A percentile compares a stretch with the other conserved stretches of the same genome.
Conservation (phyloP, 768 basidiomycete species). For the Cytidiella melzeri region DNA sequence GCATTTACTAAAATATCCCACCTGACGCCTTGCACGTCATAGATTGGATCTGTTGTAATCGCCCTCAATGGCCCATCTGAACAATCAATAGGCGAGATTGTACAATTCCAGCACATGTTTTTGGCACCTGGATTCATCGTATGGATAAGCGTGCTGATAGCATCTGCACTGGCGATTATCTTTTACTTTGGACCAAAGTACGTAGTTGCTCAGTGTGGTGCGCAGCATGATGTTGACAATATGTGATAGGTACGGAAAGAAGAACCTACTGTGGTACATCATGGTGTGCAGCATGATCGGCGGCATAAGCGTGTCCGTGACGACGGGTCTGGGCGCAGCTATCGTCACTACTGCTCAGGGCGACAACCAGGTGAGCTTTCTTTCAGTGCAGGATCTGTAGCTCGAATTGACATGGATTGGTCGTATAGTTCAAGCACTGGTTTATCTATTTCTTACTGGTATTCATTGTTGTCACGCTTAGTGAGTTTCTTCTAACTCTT, state of each 20-base stretch:
- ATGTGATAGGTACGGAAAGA: conserved; percentile 83
- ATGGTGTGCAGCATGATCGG: conserved; percentile 95
- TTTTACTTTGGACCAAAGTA: conserved; percentile 79
- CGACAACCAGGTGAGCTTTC: conserved; percentile 60
- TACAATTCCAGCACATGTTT: conserved; percentile 72
- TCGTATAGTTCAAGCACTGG: conserved; percentile 80
- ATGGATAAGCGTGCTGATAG: conserved; percentile 59
- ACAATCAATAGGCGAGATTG: conserved; percentile 61
- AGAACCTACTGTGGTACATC: conserved; percentile 95
- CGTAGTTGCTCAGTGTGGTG: conserved; percentile 17
- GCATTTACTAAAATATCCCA: conserved; percentile 3
- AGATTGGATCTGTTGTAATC: conserved; percentile 85
- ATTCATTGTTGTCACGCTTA: conserved; percentile 78
- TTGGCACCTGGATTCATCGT: conserved; percentile 77
- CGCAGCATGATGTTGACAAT: conserved; percentile 3
- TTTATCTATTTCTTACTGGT: conserved; percentile 84
- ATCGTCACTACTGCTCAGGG: conserved; percentile 78
- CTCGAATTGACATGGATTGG: conserved; percentile 3
- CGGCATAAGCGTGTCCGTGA: conserved; percentile 90
- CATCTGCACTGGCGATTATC: conserved; percentile 60
- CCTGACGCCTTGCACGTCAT: conserved; percentile 1
- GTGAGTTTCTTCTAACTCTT: conserved; percentile 28
- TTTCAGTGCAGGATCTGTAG: conserved; percentile 23
- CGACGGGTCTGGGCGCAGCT: conserved; percentile 87
- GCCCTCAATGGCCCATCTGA: conserved; percentile 86